phyloP scores from a whole-genome alignment of 306 rosid species.

The Quercus ilex region DNA sequence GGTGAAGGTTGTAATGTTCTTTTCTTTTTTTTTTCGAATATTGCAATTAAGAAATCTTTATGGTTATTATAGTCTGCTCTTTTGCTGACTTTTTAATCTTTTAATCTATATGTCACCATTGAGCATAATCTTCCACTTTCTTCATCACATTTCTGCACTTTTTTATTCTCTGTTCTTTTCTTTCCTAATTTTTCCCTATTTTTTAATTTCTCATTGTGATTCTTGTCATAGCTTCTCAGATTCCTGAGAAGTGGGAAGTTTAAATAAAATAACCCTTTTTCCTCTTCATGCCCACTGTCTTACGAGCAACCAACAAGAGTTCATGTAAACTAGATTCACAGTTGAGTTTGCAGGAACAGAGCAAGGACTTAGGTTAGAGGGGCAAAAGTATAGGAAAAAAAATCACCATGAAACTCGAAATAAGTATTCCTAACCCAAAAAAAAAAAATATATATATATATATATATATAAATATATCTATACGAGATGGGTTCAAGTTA shows the following conservation, averaged over 20 bases:
- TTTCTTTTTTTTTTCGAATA: not conserved
- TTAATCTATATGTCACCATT: not conserved
- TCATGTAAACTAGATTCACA: not conserved
- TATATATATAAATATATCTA: too few species aligned
- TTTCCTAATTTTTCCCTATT: too few species aligned
- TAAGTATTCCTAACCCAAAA: too few species aligned
- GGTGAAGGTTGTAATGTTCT: not conserved
- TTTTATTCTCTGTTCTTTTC: too few species aligned
- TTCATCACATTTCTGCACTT: not conserved
- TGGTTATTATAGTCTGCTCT: not conserved
- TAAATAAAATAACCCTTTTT: not conserved
- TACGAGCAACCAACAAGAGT: not conserved
- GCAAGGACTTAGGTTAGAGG: too few species aligned
- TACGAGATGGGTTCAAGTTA: too few species aligned
- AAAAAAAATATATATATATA: too few species aligned
- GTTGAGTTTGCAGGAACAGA: too few species aligned
- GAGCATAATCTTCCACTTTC: conserved; percentile 4
- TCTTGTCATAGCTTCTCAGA: not conserved
- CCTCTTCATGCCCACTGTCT: not conserved
- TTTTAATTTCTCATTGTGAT: not conserved
- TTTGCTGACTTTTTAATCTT: not conserved
- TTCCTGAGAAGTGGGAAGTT: not conserved
- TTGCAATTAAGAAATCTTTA: not conserved
- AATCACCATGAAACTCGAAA: too few species aligned
- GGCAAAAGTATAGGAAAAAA: too few species aligned